Evolutionary conservation across 2,329 filamentous ascomycete species (phyloP), one percentile per base, ranked within the genome.

Genomic region (Teratosphaeria gauchensis): DNA sequence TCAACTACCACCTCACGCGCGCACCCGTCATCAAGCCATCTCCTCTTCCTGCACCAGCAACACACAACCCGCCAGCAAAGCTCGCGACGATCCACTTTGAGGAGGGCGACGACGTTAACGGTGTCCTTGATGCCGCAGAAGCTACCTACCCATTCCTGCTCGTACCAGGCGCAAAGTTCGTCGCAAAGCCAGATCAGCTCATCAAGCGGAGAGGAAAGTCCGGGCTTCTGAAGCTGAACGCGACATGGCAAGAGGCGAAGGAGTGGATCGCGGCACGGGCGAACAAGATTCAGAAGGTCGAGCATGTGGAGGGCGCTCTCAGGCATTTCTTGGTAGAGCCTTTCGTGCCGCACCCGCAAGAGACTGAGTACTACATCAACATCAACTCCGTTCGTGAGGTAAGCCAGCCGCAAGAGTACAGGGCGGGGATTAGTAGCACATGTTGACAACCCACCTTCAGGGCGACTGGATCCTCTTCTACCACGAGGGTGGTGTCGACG

Each of bases 141-240:
- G 81, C 88, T 77, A 94, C 88, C 77, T 97, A 94, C 83, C 94
- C 94, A 69, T 99, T 94, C 92, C 83, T 99, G 71, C 84, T 96
- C 68, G 82, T 84, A 67, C 75, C 84, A 62, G 91, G 85, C 66
- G 82, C 90, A 77, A 95, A 90, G 81, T 96, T 99, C 75, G 94
- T 99, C 73, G 94, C 94, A 67, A 97, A 99, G 86, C 94, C 94
- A 74, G 94, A 99, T 82, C 92, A 97, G 83, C 84, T 99, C 78
- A 99, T 99, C 85, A 99, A 99, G 89, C 85, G 94, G 78, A 87
- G 94, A 84, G 94, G 94, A 76, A 99, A 99, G 90, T 96, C 91
- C 75, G 94, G 94, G 74, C 87, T 99, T 59, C 81, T 99, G 67
- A 89, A 89, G 66, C 82, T 99, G 75, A 99, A 99, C 85, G 96